Evolutionary conservation across 139 green algal species (phyloP), one percentile per base, ranked within the genome.

Genomic region (Tetratostichococcus sp.): DNA sequence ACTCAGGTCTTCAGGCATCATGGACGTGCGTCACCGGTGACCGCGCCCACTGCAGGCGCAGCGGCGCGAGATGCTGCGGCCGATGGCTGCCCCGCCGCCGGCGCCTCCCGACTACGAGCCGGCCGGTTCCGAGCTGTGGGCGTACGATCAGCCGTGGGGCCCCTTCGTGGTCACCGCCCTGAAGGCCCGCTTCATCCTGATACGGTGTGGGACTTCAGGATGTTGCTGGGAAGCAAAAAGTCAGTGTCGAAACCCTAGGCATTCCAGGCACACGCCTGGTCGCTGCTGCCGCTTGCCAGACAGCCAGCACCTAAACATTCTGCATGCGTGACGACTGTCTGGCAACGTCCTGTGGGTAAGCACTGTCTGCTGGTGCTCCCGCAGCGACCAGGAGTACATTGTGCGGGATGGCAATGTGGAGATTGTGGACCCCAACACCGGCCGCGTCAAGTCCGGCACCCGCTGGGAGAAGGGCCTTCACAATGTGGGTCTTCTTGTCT

Each of bases 391-490:
- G 33, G 69, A 95, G 58, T 95, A 95, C 79, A 89, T 95, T 25
- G 79, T 93, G 2, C 43, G 66, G 0, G 82, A 82, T 33, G 75
- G 73, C 31, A 43, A 88, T 50, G 78, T 93, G 34, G 65, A 87
- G 19, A 89, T 95, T 31, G 72, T 95, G 17, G 84, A 95, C 75
- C 75, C 77, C 62, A 77, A 77, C 69, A 91, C 82, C 14, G 87
- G 89, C 8, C 77, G 89, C 2, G 71, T 84, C 21, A 73, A 50
- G 39, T 19, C 42, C 1, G 67, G 70, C 2, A 82, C 77, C 42
- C 77, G 90, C n/a, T 95, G 87, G 86, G 76, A 59, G 0, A 81
- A 88, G 30, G 78, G 79, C n/a, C 59, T 95, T 26, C 90, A 95
- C 72, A 86, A 92, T 70, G 89, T 75, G 25, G 31, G 74, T 1